These are phyloP conservation scores for Rhododendron molle DNA, from an alignment of 148 eudicot species.

Conservation along the genomic window DNA sequence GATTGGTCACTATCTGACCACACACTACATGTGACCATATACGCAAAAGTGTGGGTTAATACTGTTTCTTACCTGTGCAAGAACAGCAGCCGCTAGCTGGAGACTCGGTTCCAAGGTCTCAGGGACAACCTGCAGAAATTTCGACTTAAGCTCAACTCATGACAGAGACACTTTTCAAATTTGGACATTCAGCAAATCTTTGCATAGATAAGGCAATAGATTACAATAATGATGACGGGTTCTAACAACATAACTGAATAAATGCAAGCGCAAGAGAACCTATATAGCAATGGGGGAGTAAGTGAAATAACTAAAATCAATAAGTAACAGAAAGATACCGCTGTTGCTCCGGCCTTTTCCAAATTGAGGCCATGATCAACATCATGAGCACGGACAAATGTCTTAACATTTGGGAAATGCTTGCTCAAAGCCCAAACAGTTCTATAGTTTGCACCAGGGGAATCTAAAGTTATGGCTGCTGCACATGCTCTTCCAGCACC, in stretches of 20 bases:
- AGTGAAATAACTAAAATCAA: not conserved
- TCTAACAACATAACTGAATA: not conserved
- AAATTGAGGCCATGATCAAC: conserved; percentile 91
- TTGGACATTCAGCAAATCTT: not conserved
- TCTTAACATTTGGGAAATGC: conserved; percentile 80
- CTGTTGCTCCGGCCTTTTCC: conserved; percentile 96
- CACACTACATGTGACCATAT: not conserved
- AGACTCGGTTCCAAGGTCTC: conserved; percentile 97
- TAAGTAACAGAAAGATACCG: conserved; percentile 42
- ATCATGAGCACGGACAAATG: conserved; percentile 97
- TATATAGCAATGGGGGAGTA: not conserved
- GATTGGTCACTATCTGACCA: not conserved
- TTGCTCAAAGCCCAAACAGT: conserved; percentile 97
- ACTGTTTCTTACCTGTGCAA: conserved; percentile 64
- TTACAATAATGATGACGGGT: not conserved
- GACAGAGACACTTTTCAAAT: not conserved
- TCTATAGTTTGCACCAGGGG: conserved; percentile 94
- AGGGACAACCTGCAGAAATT: conserved; percentile 68
- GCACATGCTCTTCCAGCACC: conserved; percentile 95
- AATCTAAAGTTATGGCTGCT: conserved; percentile 83
- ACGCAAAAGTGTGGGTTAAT: not conserved
- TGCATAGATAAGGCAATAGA: not conserved
- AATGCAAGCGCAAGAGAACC: not conserved
- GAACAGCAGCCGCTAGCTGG: conserved; percentile 94
- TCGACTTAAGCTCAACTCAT: conserved; percentile 9